These are phyloP conservation scores for Tephrocybe sp. DNA, from an alignment of 768 basidiomycete species.

Conservation along the genomic window DNA sequence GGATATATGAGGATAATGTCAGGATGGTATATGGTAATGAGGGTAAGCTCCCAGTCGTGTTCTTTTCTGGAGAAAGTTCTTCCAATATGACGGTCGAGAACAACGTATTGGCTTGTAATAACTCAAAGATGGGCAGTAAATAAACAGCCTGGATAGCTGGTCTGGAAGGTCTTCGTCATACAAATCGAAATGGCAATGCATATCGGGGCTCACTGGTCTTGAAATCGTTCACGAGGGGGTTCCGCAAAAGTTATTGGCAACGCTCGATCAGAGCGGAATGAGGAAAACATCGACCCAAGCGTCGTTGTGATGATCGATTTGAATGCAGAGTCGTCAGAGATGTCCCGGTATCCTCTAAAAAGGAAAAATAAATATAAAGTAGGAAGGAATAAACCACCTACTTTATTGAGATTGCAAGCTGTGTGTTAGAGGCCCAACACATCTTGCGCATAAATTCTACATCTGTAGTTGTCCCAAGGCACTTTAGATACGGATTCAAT, in stretches of 20 bases:
- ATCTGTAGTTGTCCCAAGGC: conserved; percentile 47
- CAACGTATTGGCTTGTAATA: conserved; percentile 45
- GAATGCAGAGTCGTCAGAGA: conserved; percentile 49
- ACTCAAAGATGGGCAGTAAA: conserved; percentile 61
- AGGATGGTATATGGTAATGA: conserved; percentile 48
- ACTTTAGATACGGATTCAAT: conserved; percentile 62
- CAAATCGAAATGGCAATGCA: background rate
- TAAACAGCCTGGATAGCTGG: conserved; percentile 61
- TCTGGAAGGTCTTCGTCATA: conserved; percentile 30
- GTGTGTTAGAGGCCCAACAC: conserved; percentile 53
- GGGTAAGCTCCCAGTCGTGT: conserved; percentile 16
- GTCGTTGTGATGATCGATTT: conserved; percentile 47
- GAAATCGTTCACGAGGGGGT: conserved; percentile 52
- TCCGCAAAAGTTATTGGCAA: conserved; percentile 44
- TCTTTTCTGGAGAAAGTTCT: conserved; percentile 25
- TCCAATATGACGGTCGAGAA: conserved; percentile 50
- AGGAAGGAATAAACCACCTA: conserved; percentile 24
- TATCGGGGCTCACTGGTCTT: conserved; percentile 40
- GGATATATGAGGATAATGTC: conserved; percentile 60
- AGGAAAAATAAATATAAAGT: background rate
- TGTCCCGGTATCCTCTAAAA: conserved; percentile 53
- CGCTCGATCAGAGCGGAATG: conserved; percentile 54
- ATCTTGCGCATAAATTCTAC: conserved; percentile 53
- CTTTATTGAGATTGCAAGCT: conserved; percentile 50
- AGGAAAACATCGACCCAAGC: conserved; percentile 49